Evolutionary conservation across 2,329 filamentous ascomycete species (phyloP).

Genomic region (Thielaviopsis musarum): DNA sequence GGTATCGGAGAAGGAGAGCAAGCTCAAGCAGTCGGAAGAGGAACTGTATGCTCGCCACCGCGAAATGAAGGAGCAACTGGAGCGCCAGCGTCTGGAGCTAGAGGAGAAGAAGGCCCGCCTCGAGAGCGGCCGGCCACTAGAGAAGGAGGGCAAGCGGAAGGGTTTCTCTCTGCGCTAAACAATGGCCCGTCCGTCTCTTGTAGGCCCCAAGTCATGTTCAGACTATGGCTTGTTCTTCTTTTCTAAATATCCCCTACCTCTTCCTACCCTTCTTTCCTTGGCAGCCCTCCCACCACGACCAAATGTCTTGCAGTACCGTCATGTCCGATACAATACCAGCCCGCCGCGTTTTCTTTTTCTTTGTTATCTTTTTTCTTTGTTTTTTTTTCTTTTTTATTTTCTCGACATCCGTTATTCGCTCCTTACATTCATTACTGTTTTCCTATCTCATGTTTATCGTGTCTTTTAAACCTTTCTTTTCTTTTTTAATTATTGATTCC

Average conservation of each 20-base stretch:
- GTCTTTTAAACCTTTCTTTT: slow-evolving; percentile 7
- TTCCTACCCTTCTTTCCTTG: slow-evolving; percentile 11
- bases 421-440: slow-evolving; percentile 12
- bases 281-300: slow-evolving; percentile 26
- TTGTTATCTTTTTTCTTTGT: slow-evolving; percentile 20
- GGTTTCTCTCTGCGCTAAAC: slow-evolving; percentile 92
- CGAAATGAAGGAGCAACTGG: slow-evolving; percentile 99
- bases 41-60: slow-evolving; percentile 94
- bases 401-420: slow-evolving; percentile 15
- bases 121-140: slow-evolving; percentile 87
- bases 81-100: slow-evolving; percentile 82
- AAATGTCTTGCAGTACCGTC: slow-evolving; percentile 38
- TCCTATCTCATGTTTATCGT: slow-evolving; percentile 14
- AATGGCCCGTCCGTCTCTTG: slow-evolving; percentile 8
- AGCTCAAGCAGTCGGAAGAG: slow-evolving; percentile 97
- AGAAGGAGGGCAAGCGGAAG: slow-evolving; percentile 98
- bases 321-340: slow-evolving; percentile 42
- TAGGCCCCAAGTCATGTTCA: background rate
- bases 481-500: slow-evolving; percentile 13
- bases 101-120: slow-evolving; percentile 96
- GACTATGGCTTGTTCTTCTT: background rate
- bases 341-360: slow-evolving; percentile 34
- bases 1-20: slow-evolving; percentile 98
- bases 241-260: slow-evolving; percentile 2
- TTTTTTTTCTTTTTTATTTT: slow-evolving; percentile 27